Conservation (phyloP, 331 rosid genomes). For the Pyracantha coccinea region DNA sequence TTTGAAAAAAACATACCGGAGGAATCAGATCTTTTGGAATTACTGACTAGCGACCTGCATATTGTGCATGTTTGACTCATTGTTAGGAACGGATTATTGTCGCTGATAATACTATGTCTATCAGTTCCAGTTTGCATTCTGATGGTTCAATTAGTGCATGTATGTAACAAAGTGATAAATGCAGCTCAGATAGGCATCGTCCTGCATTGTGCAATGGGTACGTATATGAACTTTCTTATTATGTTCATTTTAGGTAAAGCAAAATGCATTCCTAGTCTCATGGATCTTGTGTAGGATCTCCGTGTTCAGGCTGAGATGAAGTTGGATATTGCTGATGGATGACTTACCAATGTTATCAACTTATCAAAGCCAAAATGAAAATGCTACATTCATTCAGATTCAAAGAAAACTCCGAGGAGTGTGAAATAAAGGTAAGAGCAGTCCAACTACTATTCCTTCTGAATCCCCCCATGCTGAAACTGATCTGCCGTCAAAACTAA, state of each 20-base stretch:
- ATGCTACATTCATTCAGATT: background rate
- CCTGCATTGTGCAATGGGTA: background rate
- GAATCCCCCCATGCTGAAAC: background rate
- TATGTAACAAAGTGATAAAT: background rate
- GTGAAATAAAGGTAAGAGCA: background rate
- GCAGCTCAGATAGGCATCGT: background rate
- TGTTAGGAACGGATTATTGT: background rate
- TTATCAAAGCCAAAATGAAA: background rate
- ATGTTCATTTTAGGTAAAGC: background rate
- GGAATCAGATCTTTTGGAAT: conserved; percentile 81
- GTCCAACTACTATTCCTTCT: background rate
- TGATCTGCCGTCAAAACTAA: background rate
- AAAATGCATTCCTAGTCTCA: background rate
- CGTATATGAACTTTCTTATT: background rate
- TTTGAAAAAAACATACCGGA: conserved; percentile 52
- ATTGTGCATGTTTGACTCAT: background rate
- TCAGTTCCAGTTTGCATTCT: background rate
- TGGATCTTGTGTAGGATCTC: background rate
- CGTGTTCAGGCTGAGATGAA: conserved; percentile 2
- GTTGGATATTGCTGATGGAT: conserved; percentile 1
- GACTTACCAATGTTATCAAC: background rate
- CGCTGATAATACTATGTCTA: background rate
- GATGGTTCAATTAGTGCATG: background rate
- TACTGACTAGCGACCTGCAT: conserved; percentile 28
- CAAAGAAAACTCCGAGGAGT: background rate